phyloP scores from a whole-genome alignment of 441 rosid species.

The Euphorbia corollata region DNA sequence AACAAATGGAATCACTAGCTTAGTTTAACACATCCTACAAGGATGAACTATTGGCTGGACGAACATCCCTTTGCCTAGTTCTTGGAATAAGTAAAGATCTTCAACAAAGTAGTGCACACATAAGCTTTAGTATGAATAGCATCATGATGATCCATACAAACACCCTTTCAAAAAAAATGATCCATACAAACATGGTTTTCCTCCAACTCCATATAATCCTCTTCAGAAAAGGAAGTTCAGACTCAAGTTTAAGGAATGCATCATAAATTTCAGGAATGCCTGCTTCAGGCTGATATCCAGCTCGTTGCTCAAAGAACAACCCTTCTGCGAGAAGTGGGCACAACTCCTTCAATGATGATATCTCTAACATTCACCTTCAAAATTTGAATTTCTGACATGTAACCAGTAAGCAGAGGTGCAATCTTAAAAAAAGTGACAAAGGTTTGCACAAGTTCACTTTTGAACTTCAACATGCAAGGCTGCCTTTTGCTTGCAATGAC shows the following conservation, averaged over 20 bases:
- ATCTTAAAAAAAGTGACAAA: conserved; percentile 53
- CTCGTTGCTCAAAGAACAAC: conserved; percentile 66
- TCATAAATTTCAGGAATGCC: conserved; percentile 84
- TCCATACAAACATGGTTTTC: conserved; percentile 66
- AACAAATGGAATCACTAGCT: conserved; percentile 7
- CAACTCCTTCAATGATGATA: conserved; percentile 36
- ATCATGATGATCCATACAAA: conserved; percentile 58
- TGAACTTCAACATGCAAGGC: conserved; percentile 64
- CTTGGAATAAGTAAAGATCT: conserved; percentile 60
- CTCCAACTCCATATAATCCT: conserved; percentile 69
- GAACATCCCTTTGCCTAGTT: conserved; percentile 28
- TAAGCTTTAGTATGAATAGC: conserved; percentile 42
- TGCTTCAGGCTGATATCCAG: conserved; percentile 52
- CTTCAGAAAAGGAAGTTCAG: conserved; percentile 57
- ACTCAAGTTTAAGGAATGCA: conserved; percentile 48
- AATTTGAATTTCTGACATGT: conserved; percentile 62
- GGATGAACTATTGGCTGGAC: conserved; percentile 21
- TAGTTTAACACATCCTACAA: conserved; percentile 13
- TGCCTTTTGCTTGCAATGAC: conserved; percentile 47
- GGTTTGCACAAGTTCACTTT: conserved; percentile 61
- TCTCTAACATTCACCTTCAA: conserved; percentile 53
- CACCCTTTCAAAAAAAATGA: no score
- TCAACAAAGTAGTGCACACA: conserved; percentile 53
- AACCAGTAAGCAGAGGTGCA: conserved; percentile 66
- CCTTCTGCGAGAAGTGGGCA: conserved; percentile 67